Evolutionary conservation across 176 grass and related monocot genomes (phyloP), one percentile per base, ranked within the genome.

Genomic region (Eleusine indica): DNA sequence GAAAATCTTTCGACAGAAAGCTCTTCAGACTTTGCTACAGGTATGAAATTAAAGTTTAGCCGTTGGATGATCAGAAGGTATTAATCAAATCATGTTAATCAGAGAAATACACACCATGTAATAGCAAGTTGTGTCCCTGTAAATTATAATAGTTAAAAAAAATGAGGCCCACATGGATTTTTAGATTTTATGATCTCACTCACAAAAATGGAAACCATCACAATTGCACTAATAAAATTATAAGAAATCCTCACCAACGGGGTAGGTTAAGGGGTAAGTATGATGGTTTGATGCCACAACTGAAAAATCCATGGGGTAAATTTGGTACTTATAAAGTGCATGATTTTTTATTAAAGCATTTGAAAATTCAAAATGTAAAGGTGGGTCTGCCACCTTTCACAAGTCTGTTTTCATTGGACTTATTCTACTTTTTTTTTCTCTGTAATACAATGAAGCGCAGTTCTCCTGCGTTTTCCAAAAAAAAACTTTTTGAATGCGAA

Each of bases 1-100:
- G 1, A 95, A 78, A 85, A 79, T 89, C 19, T 94, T 95, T 83
- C 58, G 86, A 85, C 86, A 88, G 35, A 98, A 87, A 86, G 93
- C 93, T 77, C 91, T 98, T 88, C 93, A 95, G 83, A 96, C 96
- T 64, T 82, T 94, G 48, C 80, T 98, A 57, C 80, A 95, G 93
- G 96, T 98, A 95, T 47, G 80, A 42, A n/a, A 25, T 61, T 74
- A 42, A 53, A 75, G 22, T 69, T 82, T 39, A 88, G 78, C 73
- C 84, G 56, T 69, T 90, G 63, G 65, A 90, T 68, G 74, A 92
- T 79, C 74, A 70, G 73, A 69, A 71, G 5, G 58, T 40, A 77
- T 68, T n/a, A 68, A 79, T 75, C 65, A n/a, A 41, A 80, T 43
- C 84, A 15, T 83, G 12, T 66, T 32, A 83, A 54, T 76, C 61